phyloP scores from a whole-genome alignment of 208 protist genomes.

The Trypanosomatidae sp. region DNA sequence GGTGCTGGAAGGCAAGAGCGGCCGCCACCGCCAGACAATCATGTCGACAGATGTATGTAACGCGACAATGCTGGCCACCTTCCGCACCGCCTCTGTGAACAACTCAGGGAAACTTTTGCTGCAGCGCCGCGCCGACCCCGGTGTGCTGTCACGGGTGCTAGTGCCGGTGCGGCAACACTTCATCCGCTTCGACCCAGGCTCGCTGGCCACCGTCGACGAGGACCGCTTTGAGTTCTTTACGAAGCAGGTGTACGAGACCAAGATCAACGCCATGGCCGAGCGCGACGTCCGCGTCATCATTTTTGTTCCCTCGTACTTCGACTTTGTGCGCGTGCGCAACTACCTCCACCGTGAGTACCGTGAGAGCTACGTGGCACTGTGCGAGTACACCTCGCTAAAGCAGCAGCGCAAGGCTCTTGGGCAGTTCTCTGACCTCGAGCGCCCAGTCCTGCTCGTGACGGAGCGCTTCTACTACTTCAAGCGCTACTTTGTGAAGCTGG shows the following conservation, averaged over 20 bases:
- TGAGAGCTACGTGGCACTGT: constrained; percentile 83
- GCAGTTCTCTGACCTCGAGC: constrained; percentile 85
- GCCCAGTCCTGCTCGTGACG: constrained; percentile 92
- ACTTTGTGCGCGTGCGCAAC: constrained; percentile 96
- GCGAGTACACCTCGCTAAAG: constrained; percentile 92
- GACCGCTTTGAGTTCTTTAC: constrained; percentile 94
- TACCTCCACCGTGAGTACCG: constrained; percentile 93
- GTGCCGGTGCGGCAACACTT: constrained; percentile 91
- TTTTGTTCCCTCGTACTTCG: constrained; percentile 96
- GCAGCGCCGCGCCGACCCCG: constrained; percentile 49
- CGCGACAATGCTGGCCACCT: constrained; percentile 89
- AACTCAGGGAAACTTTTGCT: constrained; percentile 73
- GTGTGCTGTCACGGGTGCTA: constrained; percentile 58
- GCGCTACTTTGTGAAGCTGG: constrained; percentile 92
- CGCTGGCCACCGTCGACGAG: constrained; percentile 67
- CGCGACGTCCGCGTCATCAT: constrained; percentile 86
- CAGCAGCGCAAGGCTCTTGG: constrained; percentile 80
- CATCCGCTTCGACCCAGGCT: constrained; percentile 76
- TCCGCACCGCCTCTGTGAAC: constrained; percentile 73
- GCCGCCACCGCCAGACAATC: constrained; percentile 94
- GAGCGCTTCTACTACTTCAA: constrained; percentile 98
- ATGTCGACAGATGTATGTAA: constrained; percentile 70
- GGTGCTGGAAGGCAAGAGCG: constrained; percentile 75
- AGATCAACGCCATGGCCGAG: constrained; percentile 70
- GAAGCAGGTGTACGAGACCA: constrained; percentile 73